phyloP scores from a whole-genome alignment of 306 rosid species.

The Rosa chinensis region DNA sequence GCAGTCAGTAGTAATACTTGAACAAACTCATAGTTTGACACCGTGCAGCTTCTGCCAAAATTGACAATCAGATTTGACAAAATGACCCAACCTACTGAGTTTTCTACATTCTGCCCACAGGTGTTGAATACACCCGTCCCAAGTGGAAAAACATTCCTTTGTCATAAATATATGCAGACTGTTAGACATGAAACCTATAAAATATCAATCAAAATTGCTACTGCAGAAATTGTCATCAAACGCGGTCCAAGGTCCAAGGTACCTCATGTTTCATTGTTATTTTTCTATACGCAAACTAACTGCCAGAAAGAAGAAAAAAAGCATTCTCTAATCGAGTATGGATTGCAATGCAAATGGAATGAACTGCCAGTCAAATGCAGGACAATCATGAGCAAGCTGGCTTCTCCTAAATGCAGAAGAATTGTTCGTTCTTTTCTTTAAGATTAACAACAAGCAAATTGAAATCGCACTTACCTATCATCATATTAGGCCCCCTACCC shows the following conservation, averaged over 20 bases:
- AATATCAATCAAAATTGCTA: neutral
- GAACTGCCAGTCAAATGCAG: neutral
- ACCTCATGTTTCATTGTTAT: neutral
- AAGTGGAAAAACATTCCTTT: neutral
- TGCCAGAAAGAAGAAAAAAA: neutral
- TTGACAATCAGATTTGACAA: neutral
- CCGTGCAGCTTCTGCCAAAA: neutral
- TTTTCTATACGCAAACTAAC: neutral
- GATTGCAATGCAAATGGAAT: conserved; percentile 24
- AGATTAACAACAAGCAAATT: neutral
- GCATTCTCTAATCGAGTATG: neutral
- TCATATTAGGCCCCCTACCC: conserved; percentile 89
- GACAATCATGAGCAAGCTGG: neutral
- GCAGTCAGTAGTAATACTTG: neutral
- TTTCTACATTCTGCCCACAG: neutral
- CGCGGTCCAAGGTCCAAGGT: neutral
- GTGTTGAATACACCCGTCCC: neutral
- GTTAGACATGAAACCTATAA: neutral
- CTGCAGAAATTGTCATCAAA: neutral
- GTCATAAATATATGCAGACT: neutral
- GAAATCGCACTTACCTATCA: conserved; percentile 53
- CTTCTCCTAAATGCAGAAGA: neutral
- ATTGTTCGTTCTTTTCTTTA: neutral
- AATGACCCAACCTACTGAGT: neutral
- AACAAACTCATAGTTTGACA: neutral